A percentile compares a stretch with the other conserved stretches of the same genome.
Evolutionary conservation across 169 alveolate genomes (phyloP).

Genomic region (Sarcocystis neurona): DNA sequence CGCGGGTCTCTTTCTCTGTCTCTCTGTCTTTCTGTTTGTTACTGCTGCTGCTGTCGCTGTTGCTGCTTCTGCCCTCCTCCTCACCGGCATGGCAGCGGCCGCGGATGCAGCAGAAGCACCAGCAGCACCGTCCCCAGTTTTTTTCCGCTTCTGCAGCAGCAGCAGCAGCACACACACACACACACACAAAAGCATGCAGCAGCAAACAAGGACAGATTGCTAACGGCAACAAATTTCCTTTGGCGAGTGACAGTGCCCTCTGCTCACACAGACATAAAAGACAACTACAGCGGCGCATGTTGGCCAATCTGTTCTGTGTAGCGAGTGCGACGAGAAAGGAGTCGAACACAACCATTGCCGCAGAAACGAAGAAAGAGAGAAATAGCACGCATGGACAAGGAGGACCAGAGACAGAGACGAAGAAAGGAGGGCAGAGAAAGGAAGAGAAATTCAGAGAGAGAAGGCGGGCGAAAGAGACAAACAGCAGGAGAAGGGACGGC

Average conservation of each 20-base stretch:
- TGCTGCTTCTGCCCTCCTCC: no score
- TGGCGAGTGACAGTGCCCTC: background rate
- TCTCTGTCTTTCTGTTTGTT: no score
- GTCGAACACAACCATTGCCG: no score
- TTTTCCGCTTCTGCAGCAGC: no score
- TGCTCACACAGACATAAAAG: slow-evolving; percentile 27
- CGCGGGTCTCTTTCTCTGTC: no score
- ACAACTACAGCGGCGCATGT: no score
- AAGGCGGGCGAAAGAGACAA: background rate
- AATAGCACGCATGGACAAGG: background rate
- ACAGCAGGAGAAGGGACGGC: background rate
- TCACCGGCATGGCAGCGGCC: no score
- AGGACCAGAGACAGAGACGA: background rate
- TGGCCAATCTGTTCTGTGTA: background rate
- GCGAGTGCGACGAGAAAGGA: no score
- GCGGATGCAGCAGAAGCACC: no score
- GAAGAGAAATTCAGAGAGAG: background rate
- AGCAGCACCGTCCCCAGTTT: no score
- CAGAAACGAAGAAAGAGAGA: background rate
- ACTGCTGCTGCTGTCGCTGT: no score
- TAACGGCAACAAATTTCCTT: slow-evolving; percentile 1
- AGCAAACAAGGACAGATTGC: background rate
- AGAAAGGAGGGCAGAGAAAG: background rate
- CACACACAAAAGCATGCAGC: background rate
- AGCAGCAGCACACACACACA: no score